phyloP scores from a whole-genome alignment of 805 yeast species.

The Candida argentea region DNA sequence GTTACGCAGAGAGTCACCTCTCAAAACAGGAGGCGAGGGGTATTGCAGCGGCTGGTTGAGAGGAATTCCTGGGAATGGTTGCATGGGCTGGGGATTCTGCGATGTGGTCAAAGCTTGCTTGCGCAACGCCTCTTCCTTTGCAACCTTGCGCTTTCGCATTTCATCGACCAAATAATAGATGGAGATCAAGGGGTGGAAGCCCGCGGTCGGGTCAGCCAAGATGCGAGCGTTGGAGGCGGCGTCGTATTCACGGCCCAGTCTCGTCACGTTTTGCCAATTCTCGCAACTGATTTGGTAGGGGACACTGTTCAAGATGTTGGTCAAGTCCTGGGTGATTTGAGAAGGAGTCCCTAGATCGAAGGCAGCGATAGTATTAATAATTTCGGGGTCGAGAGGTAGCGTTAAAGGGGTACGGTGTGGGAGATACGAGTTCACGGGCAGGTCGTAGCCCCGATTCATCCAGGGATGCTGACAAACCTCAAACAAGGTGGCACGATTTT shows the following conservation, averaged over 20 bases:
- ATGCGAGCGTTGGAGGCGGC: conserved; percentile 23
- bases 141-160: conserved; percentile 60
- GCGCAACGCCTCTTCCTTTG: conserved; percentile 40
- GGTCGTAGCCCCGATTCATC: conserved; percentile 86
- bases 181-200: conserved; percentile 81
- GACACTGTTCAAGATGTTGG: conserved; percentile 47
- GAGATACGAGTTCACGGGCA: conserved; percentile 56
- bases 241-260: conserved; percentile 26
- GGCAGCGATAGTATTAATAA: conserved; percentile 64
- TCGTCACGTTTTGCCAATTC: conserved; percentile 47
- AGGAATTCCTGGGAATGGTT: conserved; percentile 4
- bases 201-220: conserved; percentile 69
- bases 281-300: conserved; percentile 54
- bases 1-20: background rate
- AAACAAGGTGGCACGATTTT: conserved; percentile 62
- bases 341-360: conserved; percentile 71
- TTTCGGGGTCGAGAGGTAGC: conserved; percentile 55
- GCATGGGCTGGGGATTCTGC: conserved; percentile 7
- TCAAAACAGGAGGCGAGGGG: conserved; percentile 3
- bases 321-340: conserved; percentile 45
- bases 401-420: conserved; percentile 72
- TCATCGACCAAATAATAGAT: conserved; percentile 82
- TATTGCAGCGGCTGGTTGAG: conserved; percentile 4
- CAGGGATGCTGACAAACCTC: conserved; percentile 88
- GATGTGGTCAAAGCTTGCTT: conserved; percentile 16